Percentiles rank a stretch among this genome's conserved stretches.
phyloP scores from a whole-genome alignment of 2,329 filamentous ascomycete species.

The Cordyceps pruinosa region DNA sequence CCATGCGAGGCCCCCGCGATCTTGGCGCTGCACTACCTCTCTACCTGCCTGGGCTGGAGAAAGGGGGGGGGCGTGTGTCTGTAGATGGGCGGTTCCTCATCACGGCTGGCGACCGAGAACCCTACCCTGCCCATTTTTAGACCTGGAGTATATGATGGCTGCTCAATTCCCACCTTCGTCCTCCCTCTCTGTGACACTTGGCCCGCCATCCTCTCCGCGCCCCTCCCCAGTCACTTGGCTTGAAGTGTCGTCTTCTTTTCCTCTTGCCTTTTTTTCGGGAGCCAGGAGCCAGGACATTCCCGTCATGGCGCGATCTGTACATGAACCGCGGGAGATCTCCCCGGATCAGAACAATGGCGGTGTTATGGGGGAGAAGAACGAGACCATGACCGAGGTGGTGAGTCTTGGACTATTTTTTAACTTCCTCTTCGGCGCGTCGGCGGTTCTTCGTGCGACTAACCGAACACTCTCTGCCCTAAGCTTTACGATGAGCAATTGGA shows the following conservation, averaged over 20 bases:
- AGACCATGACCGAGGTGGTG: neutral
- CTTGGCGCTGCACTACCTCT: constrained; percentile 3
- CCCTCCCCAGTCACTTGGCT: too few relatives aligned
- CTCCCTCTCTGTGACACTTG: too few relatives aligned
- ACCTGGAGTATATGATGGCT: constrained; percentile 9
- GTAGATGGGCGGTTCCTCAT: neutral
- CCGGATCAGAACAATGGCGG: neutral
- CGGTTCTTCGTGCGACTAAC: neutral
- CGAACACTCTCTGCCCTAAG: neutral
- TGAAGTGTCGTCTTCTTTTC: neutral
- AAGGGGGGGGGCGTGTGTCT: neutral
- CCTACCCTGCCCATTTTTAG: neutral
- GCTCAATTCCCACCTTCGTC: neutral
- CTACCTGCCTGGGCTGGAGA: neutral
- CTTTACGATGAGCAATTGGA: neutral
- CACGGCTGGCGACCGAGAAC: neutral
- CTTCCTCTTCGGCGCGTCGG: neutral
- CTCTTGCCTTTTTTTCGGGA: neutral
- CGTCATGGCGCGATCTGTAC: constrained; percentile 1
- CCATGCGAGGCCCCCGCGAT: constrained; percentile 4
- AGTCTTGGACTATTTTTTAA: neutral
- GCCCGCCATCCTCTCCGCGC: neutral
- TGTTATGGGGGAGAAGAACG: constrained; percentile 3
- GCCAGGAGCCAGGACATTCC: neutral
- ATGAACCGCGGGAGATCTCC: constrained; percentile 4